Evolutionary conservation across 2,329 filamentous ascomycete genomes (phyloP), one percentile per base, ranked within the genome.

Genomic region (Alternaria consortialis): DNA sequence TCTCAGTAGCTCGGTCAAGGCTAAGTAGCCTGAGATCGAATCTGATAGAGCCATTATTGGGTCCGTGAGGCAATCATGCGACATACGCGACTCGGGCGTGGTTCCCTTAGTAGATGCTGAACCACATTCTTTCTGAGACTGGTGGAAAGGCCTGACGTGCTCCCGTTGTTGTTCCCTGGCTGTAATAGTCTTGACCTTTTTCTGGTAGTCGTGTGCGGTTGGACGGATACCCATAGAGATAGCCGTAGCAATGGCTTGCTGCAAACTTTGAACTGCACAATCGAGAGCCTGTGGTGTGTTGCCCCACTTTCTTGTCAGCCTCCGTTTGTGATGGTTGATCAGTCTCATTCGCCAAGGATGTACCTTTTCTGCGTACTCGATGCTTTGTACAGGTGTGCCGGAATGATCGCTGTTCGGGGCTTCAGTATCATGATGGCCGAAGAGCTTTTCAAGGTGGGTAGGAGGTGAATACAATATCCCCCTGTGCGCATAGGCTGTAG

Each of bases 261-360:
- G 53, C 36, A 66, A 66, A 25, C 51, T 58, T 9, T 50, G 53
- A n/a, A 57, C 39, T 15, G 27, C 37, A 25, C 25, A 37, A 9
- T 44, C 29, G 13, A 53, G 11, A 23, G 43, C n/a, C 39, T 66
- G 56, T 39, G 27, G 52, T 32, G 52, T 44, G 13, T 43, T 36
- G 2, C 48, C 56, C 48, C 57, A 53, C 31, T 40, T 64, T 34
- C 57, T 52, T 17, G 43, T 57, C 29, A 69, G 48, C 25, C 61
- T 65, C 36, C 43, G 54, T 55, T 68, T 73, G 46, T 72, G 64
- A 39, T 66, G 42, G 15, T 60, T 47, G 20, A 74, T 42, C 4
- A 74, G 53, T 44, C 37, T 60, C 27, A 5, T 48, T 37, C 58
- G 58, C 69, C 60, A 71, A 13, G 39, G 32, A 51, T 56, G 37